Percentiles rank a stretch among this genome's conserved stretches.
Evolutionary conservation across 2,329 filamentous ascomycete species (phyloP).

Genomic region (Ilyonectria destructans): DNA sequence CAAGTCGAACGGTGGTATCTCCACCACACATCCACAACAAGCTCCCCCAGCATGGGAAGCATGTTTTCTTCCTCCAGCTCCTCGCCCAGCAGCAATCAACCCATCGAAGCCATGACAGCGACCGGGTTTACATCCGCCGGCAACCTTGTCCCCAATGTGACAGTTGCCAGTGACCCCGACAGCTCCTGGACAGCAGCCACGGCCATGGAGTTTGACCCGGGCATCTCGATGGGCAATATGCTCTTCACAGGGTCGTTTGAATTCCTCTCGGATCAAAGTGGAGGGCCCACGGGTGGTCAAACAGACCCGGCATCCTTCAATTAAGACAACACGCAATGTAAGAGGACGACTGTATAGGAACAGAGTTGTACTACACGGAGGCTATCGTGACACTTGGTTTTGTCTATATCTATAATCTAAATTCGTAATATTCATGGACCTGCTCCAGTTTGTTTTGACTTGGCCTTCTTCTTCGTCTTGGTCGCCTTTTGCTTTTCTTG

Average conservation of each 20-base stretch:
- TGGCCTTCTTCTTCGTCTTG: constrained; percentile 45
- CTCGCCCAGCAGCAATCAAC: constrained; percentile 32
- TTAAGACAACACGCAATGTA: no score
- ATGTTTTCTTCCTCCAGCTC: constrained; percentile 39
- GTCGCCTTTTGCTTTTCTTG: constrained; percentile 46
- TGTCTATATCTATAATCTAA: constrained; percentile 40
- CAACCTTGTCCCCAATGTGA: constrained; percentile 34
- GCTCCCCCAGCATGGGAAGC: constrained; percentile 35
- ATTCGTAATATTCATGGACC: constrained; percentile 35
- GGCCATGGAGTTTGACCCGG: constrained; percentile 39
- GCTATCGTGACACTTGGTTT: constrained; percentile 18
- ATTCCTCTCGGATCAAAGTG: constrained; percentile 37
- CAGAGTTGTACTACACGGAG: constrained; percentile 20
- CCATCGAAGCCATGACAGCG: constrained; percentile 26
- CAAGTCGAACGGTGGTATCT: constrained; percentile 46
- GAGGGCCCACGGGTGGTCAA: background rate
- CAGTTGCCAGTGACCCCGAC: constrained; percentile 35
- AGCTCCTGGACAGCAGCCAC: constrained; percentile 38
- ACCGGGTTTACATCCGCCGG: constrained; percentile 28
- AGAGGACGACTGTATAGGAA: constrained; percentile 14
- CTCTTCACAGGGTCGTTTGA: constrained; percentile 44
- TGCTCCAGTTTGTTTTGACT: constrained; percentile 39
- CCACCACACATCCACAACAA: constrained; percentile 31
- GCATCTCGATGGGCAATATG: constrained; percentile 37
- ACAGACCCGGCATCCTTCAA: background rate